Evolutionary conservation across 495 filamentous ascomycete genomes (phyloP).

Genomic region (Gamarada debralockiae): DNA sequence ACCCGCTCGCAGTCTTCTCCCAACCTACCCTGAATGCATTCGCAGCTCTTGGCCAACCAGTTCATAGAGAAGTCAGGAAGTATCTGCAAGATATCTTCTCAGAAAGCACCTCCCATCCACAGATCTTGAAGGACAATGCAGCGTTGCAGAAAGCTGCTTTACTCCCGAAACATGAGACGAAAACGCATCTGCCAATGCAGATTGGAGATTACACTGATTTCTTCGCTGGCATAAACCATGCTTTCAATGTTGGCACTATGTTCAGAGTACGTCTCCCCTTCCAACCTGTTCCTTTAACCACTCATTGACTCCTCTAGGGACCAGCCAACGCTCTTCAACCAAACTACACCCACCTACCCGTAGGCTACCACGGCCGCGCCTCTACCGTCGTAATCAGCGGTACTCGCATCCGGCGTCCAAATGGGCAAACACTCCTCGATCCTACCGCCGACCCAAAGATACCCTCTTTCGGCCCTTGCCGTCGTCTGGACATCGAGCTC

Average conservation of each 20-base stretch:
- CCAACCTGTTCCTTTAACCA: background rate
- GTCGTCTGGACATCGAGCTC: conserved; percentile 79
- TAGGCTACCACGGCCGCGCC: conserved; percentile 83
- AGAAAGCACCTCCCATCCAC: conserved; percentile 46
- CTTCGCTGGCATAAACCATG: conserved; percentile 89
- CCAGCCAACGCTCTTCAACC: conserved; percentile 75
- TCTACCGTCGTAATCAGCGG: conserved; percentile 77
- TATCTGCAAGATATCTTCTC: conserved; percentile 70
- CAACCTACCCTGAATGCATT: conserved; percentile 78
- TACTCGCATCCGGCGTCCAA: conserved; percentile 68
- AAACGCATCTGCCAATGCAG: conserved; percentile 75
- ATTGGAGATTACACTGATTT: conserved; percentile 98
- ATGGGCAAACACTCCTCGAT: conserved; percentile 76
- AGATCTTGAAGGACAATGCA: conserved; percentile 55
- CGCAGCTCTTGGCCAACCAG: conserved; percentile 66
- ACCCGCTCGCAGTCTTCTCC: conserved; percentile 58
- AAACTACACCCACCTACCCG: conserved; percentile 88
- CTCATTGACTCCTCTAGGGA: conserved; percentile 44
- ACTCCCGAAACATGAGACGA: conserved; percentile 53
- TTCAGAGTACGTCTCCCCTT: background rate
- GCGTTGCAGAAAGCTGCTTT: conserved; percentile 46
- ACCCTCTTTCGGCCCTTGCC: conserved; percentile 59
- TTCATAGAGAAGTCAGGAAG: conserved; percentile 68
- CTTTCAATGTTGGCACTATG: conserved; percentile 55
- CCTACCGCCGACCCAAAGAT: conserved; percentile 54